Evolutionary conservation across 2,329 filamentous ascomycete genomes (phyloP).

Genomic region (Diaporthe sp.): DNA sequence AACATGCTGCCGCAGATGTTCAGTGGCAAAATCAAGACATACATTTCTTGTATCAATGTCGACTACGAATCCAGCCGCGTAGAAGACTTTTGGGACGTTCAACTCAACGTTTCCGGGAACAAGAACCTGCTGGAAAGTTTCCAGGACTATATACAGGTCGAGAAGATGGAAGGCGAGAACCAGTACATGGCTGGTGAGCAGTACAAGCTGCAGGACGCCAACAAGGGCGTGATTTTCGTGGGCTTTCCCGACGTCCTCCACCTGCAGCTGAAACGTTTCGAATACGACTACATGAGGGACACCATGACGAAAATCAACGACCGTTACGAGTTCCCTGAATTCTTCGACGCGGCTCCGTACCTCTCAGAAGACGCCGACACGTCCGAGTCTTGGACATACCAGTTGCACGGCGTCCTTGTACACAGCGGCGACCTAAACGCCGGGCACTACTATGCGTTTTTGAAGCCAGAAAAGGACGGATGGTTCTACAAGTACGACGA

Average conservation of each 20-base stretch:
- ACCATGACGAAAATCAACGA: constrained; percentile 99
- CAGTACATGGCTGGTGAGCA: constrained; percentile 95
- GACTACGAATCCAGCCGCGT: constrained; percentile 95
- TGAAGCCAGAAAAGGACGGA: constrained; percentile 93
- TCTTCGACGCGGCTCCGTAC: constrained; percentile 87
- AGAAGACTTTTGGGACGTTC: constrained; percentile 99
- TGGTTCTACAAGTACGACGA: constrained; percentile 98
- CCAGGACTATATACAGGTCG: constrained; percentile 94
- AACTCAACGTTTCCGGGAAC: constrained; percentile 95
- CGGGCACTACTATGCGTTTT: constrained; percentile 97
- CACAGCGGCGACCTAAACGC: constrained; percentile 97
- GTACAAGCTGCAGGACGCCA: constrained; percentile 92
- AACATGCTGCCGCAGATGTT: constrained; percentile 92
- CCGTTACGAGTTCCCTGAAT: constrained; percentile 87
- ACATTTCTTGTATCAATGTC: constrained; percentile 98
- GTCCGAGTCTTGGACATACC: constrained; percentile 91
- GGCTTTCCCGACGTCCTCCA: constrained; percentile 95
- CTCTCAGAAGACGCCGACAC: constrained; percentile 86
- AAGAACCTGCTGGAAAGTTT: constrained; percentile 94
- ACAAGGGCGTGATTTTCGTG: constrained; percentile 97
- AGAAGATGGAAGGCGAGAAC: constrained; percentile 97
- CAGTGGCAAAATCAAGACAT: constrained; percentile 97
- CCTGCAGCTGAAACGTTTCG: constrained; percentile 95
- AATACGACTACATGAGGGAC: constrained; percentile 95
- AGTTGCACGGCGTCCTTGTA: constrained; percentile 93